Evolutionary conservation across 768 basidiomycete species (phyloP), one percentile per base, ranked within the genome.

Genomic region (Trametopsis cervina): DNA sequence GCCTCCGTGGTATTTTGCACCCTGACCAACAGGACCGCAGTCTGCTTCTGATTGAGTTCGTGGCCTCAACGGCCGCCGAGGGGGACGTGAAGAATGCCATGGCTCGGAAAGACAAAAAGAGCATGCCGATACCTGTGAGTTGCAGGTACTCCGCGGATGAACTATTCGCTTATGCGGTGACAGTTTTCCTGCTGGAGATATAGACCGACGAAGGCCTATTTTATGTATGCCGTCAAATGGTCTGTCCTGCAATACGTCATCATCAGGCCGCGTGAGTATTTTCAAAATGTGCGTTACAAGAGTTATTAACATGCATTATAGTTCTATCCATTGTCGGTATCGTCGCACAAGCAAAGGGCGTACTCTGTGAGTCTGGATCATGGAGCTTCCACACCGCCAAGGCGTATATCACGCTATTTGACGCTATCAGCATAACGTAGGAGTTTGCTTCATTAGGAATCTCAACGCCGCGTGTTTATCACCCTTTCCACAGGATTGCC

Each of bases 181-280:
- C 60, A 89, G 85, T 79, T 92, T 55, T 89, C 87, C 62, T 90
- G 73, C 59, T 88, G 80, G 80, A 72, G 85, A 58, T 91, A 85
- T 61, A 71, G 88, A 13, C 88, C 89, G 0, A 87, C 87, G 13
- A 91, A 89, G 80, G 72, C 84, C 2, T 91, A 94, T 66, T 95
- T 95, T 62, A 88, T 94, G 81, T 84, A 90, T 59, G 83, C 88
- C 9, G 66, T 90, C 61, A 90, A 89, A 79, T 94, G 90, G 89
- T 72, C 77, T 35, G 91, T 95, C 5, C 67, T 96, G 50, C 93
- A 96, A 76, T 95, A 92, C 61, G 81, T 88, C 20, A 77, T 91
- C 49, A 67, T 92, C 37, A 74, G 86, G 46, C 80, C 81, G 49
- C 60, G 76, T 74, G 41, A 54, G 59, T 27, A n/a, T 15, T 12